Evolutionary conservation across 1,284 basidiomycete genomes (phyloP), one percentile per base, ranked within the genome.

Genomic region (Fomitopsis pinicola): DNA sequence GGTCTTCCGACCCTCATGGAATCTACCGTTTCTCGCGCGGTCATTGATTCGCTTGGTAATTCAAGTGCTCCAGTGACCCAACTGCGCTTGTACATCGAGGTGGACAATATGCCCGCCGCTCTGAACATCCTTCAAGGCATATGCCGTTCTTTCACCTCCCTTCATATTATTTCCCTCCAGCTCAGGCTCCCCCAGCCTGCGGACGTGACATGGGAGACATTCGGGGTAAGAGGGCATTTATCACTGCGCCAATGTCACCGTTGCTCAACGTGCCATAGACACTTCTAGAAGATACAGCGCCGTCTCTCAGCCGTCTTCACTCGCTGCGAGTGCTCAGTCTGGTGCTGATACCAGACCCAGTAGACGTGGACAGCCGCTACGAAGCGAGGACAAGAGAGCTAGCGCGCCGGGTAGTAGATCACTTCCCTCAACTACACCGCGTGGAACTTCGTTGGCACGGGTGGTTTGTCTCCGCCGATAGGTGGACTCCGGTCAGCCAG

Each of bases 371-470:
- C 26, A 22, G 36, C 22, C 19, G 42, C 8, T 56, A 61, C 38
- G 67, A 67, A 55, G 35, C 17, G 59, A 59, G 58, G 42, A 67
- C 65, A 12, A 61, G 57, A 46, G 46, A 35, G 33, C 48, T 67
- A 30, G 64, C 63, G 22, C 59, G 63, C 28, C 42, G 67, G 15
- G 42, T 66, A 6, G 35, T 42, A 7, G 58, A 64, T 19, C 26
- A 59, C 36, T 53, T 55, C 10, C 50, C 55, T 15, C 48, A 35
- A n/a, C 54, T 71, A 33, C 58, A 55, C 22, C 66, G 67, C 12
- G 61, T 71, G 44, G 69, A 71, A 52, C 57, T 69, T 19, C 67
- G 68, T 40, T 71, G 69, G 69, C 67, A 68, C 45, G 69, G 69
- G 14, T 71, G 69, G 69, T 59, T n/a, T 35, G 52, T 67, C 28